A percentile compares a stretch with the other conserved stretches of the same genome.
These are phyloP conservation scores for Endocalyx cinctus DNA, from an alignment of 2,329 filamentous ascomycete genomes.

Conservation along the genomic window DNA sequence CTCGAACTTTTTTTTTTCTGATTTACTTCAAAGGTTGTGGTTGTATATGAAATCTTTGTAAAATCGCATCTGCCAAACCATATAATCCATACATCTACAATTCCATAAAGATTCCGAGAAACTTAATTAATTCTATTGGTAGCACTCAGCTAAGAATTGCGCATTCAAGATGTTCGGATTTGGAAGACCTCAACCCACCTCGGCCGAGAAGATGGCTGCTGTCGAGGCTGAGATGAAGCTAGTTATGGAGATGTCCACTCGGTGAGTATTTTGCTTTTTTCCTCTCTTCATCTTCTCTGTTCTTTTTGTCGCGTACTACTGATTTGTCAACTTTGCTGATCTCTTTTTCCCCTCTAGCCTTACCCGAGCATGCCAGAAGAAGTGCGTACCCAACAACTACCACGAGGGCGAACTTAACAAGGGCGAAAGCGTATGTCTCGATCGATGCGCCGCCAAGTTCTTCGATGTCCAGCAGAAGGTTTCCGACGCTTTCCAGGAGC, in stretches of 20 bases:
- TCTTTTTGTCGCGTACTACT: not conserved
- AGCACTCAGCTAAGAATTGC: too few species aligned
- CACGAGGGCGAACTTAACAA: slow-evolving; percentile 97
- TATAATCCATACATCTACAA: too few species aligned
- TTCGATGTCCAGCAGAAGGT: slow-evolving; percentile 99
- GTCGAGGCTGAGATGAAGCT: slow-evolving; percentile 98
- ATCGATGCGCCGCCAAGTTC: slow-evolving; percentile 96
- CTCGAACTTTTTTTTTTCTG: too few species aligned
- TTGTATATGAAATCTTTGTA: too few species aligned
- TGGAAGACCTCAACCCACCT: slow-evolving; percentile 76
- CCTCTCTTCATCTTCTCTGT: not conserved
- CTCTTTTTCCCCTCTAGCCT: slow-evolving; percentile 54
- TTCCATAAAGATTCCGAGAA: too few species aligned
- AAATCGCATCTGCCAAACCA: too few species aligned
- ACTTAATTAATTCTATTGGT: too few species aligned
- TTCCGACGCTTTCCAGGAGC: slow-evolving; percentile 90
- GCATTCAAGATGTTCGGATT: too few species aligned
- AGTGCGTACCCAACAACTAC: slow-evolving; percentile 91
- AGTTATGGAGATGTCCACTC: slow-evolving; percentile 96
- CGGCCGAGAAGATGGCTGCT: slow-evolving; percentile 93
- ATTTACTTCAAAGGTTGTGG: too few species aligned
- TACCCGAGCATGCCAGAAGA: slow-evolving; percentile 82
- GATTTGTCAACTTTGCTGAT: slow-evolving; percentile 9
- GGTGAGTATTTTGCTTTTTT: slow-evolving; percentile 54
- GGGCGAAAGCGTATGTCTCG: slow-evolving; percentile 96